Evolutionary conservation across 495 filamentous ascomycete species (phyloP), one percentile per base, ranked within the genome.

Genomic region (Penicillium waksmanii): DNA sequence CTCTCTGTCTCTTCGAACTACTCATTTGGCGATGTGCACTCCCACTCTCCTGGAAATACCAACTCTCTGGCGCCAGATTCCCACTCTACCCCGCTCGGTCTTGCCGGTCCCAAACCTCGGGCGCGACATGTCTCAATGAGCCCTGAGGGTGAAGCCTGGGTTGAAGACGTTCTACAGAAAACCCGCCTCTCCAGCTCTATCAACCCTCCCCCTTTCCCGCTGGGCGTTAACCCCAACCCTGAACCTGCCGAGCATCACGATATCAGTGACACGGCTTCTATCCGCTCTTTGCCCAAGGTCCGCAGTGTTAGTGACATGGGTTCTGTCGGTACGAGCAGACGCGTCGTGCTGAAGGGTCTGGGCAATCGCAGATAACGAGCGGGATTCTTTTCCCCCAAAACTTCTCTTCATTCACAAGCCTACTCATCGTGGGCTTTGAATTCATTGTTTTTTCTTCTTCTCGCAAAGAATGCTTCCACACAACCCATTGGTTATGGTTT

Each of bases 131-230:
- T 74, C 21, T 76, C 77, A 18, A 81, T 84, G 65, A 79, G 70
- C 25, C 77, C 80, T 0, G 73, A 80, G 25, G 80, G 80, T 54
- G 80, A 84, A 68, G 80, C 80, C 2, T 82, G 80, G 81, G 80
- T 80, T 1, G 75, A 75, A 60, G 73, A 75, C 51, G 77, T 80
- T 3, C 65, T 80, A 35, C 72, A 77, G 17, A 75, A 79, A 61
- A 76, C 77, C 2, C 74, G 77, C 27, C 55, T 71, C 21, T 76
- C 76, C 23, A 73, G 73, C 12, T 75, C 77, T 13, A 51, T 71
- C 17, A 66, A 68, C 34, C 66, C 73, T 19, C 56, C 59, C 6
- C 61, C 64, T 0, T 60, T 69, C 11, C 38, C 58, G 5, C 46
- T 66, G 15, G 56, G 55, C 33, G 11, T 11, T 15, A 50, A 38